Base-by-base conservation (phyloP, 2,329 filamentous ascomycete genomes). In the Alternaria burnsii region DNA sequence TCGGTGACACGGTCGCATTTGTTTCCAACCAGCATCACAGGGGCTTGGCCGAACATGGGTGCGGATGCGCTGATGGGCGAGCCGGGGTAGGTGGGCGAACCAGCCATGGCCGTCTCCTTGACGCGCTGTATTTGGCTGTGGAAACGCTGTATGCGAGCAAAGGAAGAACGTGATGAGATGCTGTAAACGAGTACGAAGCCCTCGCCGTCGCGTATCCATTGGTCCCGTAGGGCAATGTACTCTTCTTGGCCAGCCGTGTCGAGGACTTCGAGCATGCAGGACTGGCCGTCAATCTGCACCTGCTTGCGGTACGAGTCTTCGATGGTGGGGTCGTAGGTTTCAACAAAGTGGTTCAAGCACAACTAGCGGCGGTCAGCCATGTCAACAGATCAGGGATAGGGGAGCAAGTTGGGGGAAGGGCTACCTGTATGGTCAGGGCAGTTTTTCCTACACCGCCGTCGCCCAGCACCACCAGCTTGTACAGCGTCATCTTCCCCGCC, bases 161-260 rank as follows among this genome's bases (percentile, higher is more conserved):
- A 98, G 20, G 94, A 98, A 34, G 94, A 94, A 74, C 95, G 91
- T 53, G 94, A 98, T 14, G 95, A 97, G 81, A 99, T 98, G 83
- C 93, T 97, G 85, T 99, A 98, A 67, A 99, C 95, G 63, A 99
- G 86, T 30, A 99, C 92, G 77, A 98, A 98, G 20, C 95, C 95
- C 80, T 99, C 95, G 69, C 95, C 94, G 76, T 98, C 94, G 71
- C 95, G 89, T 79, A 98, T 98, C 94, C 94, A 98, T 83, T 98
- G 95, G 79, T 98, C 95, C 75, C 95, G 88, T 73, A 98, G 84
- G 47, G 95, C 95, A 66, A 94, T 97, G 82, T 98, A 99, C 82
- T 99, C 95, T 82, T 99, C 95, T 80, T 99, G 95, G 59, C 95
- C 95, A 53, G 95, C 95, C 55, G 95, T 99, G 82, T 99, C 95